Evolutionary conservation across 768 basidiomycete species (phyloP).

Genomic region (Strobilomyces confusus): DNA sequence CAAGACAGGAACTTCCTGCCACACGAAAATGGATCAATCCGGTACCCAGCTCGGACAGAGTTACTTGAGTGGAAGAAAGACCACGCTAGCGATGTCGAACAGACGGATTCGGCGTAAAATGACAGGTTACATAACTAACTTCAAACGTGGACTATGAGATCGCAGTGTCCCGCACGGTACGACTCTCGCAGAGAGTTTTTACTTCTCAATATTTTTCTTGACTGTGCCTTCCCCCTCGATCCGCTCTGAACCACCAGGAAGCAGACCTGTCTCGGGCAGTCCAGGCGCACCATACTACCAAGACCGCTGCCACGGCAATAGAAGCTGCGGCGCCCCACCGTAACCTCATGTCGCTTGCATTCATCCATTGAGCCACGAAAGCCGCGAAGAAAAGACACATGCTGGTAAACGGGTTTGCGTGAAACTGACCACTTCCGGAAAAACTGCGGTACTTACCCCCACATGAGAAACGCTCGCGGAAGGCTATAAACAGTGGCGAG

Average conservation of each 20-base stretch:
- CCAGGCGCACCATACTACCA: conserved; percentile 46
- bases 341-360: background rate
- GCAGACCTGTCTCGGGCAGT: conserved; percentile 12
- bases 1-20: no score
- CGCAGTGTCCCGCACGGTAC: background rate
- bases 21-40: no score
- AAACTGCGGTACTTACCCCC: conserved; percentile 42
- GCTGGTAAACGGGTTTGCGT: conserved; percentile 9
- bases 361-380: conserved; percentile 25
- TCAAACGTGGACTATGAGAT: no score
- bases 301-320: conserved; percentile 26
- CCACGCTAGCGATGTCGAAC: background rate
- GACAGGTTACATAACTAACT: no score
- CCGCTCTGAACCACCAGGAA: conserved; percentile 27
- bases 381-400: conserved; percentile 29
- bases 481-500: background rate
- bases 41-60: background rate
- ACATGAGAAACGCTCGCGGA: conserved; percentile 42
- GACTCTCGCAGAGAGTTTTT: background rate
- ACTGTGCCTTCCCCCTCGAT: conserved; percentile 1
- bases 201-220: background rate
- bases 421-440: background rate
- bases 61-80: background rate
- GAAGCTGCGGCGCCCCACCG: conserved; percentile 29
- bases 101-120: no score